Evolutionary conservation across 1,284 basidiomycete genomes (phyloP).

Genomic region (Fomitopsis betulina): DNA sequence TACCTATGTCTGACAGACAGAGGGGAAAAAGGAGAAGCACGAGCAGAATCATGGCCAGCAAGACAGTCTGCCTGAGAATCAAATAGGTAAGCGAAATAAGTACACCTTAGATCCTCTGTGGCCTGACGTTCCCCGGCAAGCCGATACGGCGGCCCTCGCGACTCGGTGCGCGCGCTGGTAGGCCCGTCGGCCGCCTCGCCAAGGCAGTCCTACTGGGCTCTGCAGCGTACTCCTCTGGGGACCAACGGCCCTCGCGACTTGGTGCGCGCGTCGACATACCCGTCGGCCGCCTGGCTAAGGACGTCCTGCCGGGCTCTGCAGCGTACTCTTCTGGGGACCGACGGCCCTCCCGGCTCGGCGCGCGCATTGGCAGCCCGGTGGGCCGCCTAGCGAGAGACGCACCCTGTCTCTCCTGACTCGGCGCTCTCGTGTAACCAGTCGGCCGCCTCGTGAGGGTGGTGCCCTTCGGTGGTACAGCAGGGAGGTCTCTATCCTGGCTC

Average conservation of each 20-base stretch:
- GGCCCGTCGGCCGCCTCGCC: background rate
- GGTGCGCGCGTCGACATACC: background rate
- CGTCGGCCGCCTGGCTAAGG: background rate
- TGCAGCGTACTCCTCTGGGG: background rate
- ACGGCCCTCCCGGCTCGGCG: background rate
- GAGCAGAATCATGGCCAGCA: background rate
- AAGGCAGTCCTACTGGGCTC: background rate
- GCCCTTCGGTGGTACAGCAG: background rate
- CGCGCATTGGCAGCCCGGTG: background rate
- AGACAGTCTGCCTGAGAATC: background rate
- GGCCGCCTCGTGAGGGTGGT: background rate
- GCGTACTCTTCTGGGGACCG: background rate
- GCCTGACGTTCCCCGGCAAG: conserved; percentile 5
- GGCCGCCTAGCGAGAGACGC: background rate
- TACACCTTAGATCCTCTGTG: conserved; percentile 3
- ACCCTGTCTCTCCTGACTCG: background rate
- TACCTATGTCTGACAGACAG: background rate
- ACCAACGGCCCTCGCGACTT: background rate
- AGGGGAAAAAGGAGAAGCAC: background rate
- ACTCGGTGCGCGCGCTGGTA: background rate
- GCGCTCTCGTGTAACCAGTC: background rate
- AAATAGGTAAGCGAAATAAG: background rate
- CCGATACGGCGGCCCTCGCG: conserved; percentile 5
- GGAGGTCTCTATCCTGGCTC: background rate
- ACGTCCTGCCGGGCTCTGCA: background rate